Percentiles rank a stretch among this genome's conserved stretches.
Evolutionary conservation across 148 eudicot species (phyloP).

Genomic region (Talinum fruticosum): DNA sequence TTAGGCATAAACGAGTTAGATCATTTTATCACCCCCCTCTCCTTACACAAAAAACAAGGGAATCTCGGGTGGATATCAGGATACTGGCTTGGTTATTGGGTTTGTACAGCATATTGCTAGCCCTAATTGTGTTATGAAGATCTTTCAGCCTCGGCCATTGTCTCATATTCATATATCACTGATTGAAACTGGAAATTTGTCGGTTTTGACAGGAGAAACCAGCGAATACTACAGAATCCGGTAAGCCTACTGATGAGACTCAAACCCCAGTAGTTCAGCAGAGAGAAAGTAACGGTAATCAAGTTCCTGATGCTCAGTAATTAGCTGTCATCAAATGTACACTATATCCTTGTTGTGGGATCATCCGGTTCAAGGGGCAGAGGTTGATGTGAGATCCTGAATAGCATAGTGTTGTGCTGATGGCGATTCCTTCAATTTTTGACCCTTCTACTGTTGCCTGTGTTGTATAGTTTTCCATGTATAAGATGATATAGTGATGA

Average conservation of each 20-base stretch:
- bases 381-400: conserved; percentile 1
- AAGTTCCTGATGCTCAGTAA: conserved; percentile 32
- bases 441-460: conserved; percentile 5
- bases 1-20: too few relatives aligned
- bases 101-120: neutral
- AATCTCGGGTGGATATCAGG: too few relatives aligned
- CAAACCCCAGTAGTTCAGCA: conserved; percentile 26
- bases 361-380: conserved; percentile 14
- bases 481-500: conserved; percentile 12
- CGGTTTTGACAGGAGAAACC: conserved; percentile 42
- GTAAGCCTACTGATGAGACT: conserved; percentile 30
- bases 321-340: neutral
- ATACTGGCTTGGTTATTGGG: too few relatives aligned
- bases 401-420: conserved; percentile 8
- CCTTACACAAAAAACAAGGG: neutral
- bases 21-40: neutral
- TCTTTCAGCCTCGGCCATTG: neutral
- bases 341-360: neutral
- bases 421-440: conserved; percentile 11
- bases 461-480: conserved; percentile 26
- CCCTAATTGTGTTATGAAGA: neutral
- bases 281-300: conserved; percentile 35
- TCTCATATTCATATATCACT: neutral
- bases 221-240: conserved; percentile 34
- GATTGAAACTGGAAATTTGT: neutral